Base-by-base conservation (phyloP, 331 rosid species). In the Rosa hybrid region DNA sequence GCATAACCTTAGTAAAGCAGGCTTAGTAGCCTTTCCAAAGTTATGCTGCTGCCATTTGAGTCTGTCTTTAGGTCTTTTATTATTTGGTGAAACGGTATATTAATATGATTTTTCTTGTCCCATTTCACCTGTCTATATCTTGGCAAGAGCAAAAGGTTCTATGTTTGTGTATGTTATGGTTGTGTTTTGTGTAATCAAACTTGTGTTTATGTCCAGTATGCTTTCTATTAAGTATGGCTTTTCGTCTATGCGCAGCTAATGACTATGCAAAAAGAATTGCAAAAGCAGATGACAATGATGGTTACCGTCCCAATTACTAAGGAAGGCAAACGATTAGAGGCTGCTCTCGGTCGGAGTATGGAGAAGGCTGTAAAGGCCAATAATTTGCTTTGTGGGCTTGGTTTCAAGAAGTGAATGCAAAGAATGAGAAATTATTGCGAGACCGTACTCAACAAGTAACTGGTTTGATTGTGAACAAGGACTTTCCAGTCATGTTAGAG, bases 281-380 rank as follows among this genome's bases (percentile, higher is more conserved):
- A 93, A 85, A 96, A 93, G 86, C 98, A 93, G 88, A 88, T 96
- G 90, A 76, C 92, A 59, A 85, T 79, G 91, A 85, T 83, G 76
- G 90, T 88, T 64, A 78, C 98, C 4, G 92, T 84, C 79, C 99
- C 97, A 12, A 87, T 93, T 63, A 85, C 94, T 27, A 93, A 96
- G 91, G 99, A 96, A 86, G 96, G 99, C 64, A 91, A 85, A 82
- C 82, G 97, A 85, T 92, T 96, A n/a, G 98, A 96, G 90, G 86
- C 92, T 6, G 84, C 93, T 80, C 82, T 93, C 30, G 97, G 97
- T 73, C 88, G 90, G 77, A 90, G 77, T 90, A 87, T 90, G 92
- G 98, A 96, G 81, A 96, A 91, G 80, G 79, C 92, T 81, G 74
- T 92, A 69, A 93, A 92, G 88, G 88, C 92, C 49, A 90, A 92